phyloP scores from a whole-genome alignment of 2,329 filamentous ascomycete genomes.

The Fusarium sp. region DNA sequence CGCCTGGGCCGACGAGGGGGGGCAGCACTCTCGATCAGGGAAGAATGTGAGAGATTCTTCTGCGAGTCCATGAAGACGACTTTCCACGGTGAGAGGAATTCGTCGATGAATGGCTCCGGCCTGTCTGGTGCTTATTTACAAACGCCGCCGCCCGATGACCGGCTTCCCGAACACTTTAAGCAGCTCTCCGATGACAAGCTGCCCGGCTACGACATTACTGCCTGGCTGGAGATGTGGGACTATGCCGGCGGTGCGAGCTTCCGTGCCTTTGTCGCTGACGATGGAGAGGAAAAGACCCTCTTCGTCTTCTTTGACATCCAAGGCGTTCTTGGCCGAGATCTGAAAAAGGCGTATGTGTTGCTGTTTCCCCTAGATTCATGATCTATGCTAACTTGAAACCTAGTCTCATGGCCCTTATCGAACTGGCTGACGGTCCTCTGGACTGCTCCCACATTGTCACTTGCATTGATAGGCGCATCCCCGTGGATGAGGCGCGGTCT shows the following conservation, averaged over 20 bases:
- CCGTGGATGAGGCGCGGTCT: conserved; percentile 71
- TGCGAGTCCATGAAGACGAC: conserved; percentile 93
- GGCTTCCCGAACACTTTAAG: conserved; percentile 54
- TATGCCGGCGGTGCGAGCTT: conserved; percentile 87
- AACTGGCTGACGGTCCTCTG: conserved; percentile 83
- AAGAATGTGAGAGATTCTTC: conserved; percentile 99
- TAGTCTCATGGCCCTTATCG: conserved; percentile 90
- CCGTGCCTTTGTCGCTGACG: conserved; percentile 83
- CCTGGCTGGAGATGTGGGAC: conserved; percentile 86
- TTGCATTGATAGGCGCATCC: conserved; percentile 80
- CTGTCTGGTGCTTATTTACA: conserved; percentile 78
- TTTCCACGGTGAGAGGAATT: conserved; percentile 96
- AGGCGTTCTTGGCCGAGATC: conserved; percentile 76
- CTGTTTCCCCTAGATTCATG: background rate
- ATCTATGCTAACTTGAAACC: conserved; percentile 1
- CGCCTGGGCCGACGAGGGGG: conserved; percentile 77
- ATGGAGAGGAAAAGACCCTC: conserved; percentile 77
- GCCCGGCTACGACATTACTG: conserved; percentile 58
- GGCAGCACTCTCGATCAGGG: conserved; percentile 96
- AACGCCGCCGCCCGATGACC: conserved; percentile 67
- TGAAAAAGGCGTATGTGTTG: conserved; percentile 84
- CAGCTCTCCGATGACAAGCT: conserved; percentile 45
- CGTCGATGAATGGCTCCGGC: conserved; percentile 82
- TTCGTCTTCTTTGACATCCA: conserved; percentile 88
- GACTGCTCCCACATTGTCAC: conserved; percentile 82